Evolutionary conservation across 2,329 filamentous ascomycete genomes (phyloP).

Genomic region (Lecanicillium sp.): DNA sequence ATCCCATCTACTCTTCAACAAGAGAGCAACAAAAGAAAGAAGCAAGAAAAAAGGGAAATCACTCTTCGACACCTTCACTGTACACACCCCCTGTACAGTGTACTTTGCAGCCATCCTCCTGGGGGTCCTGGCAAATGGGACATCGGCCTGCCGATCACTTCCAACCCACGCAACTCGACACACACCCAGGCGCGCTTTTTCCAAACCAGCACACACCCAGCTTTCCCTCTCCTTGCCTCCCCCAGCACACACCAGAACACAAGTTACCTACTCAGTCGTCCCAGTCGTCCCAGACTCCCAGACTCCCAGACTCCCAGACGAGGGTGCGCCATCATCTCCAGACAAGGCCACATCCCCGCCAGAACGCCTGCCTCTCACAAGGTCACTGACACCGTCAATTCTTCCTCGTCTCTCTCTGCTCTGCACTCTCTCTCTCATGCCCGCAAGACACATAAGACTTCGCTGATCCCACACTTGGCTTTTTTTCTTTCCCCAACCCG

Average conservation of each 20-base stretch:
- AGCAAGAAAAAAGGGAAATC: too few species aligned
- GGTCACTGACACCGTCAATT: slow-evolving; percentile 12
- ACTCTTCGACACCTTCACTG: slow-evolving; percentile 17
- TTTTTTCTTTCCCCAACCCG: slow-evolving; percentile 12
- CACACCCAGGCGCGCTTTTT: slow-evolving; percentile 31
- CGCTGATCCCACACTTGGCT: slow-evolving; percentile 46
- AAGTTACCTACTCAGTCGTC: slow-evolving; percentile 3
- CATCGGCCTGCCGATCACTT: slow-evolving; percentile 50
- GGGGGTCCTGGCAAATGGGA: slow-evolving; percentile 43
- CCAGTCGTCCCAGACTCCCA: background rate
- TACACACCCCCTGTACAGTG: slow-evolving; percentile 27
- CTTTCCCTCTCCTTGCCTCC: slow-evolving; percentile 1
- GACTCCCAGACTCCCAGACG: background rate
- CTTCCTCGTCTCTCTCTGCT: slow-evolving; percentile 26
- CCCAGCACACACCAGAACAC: too few species aligned
- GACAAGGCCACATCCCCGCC: slow-evolving; percentile 27
- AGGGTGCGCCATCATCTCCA: slow-evolving; percentile 24
- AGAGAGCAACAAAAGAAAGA: too few species aligned
- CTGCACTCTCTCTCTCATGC: slow-evolving; percentile 26
- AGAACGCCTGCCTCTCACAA: slow-evolving; percentile 26
- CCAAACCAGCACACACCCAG: slow-evolving; percentile 13
- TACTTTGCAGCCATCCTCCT: slow-evolving; percentile 37
- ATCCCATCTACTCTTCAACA: too few species aligned
- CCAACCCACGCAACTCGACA: slow-evolving; percentile 43
- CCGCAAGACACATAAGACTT: slow-evolving; percentile 49